Percentiles rank a stretch among this genome's conserved stretches.
phyloP scores from a whole-genome alignment of 352 stramenopile genomes.

The Globisporangium perplexum region DNA sequence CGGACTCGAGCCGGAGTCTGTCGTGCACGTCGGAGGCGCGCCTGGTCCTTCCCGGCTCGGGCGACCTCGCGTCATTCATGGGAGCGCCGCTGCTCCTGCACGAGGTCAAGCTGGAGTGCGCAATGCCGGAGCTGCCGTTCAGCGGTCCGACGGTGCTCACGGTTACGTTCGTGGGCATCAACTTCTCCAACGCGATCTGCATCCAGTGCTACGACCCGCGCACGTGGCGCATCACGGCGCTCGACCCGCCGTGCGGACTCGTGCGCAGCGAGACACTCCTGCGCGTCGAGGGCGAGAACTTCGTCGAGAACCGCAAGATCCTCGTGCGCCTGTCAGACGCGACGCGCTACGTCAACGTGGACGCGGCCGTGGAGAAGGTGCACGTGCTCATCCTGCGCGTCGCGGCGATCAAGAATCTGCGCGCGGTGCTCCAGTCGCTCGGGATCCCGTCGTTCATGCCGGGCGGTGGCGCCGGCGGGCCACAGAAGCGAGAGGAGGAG shows the following conservation, averaged over 20 bases:
- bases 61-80: constrained; percentile 13
- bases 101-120: constrained; percentile 43
- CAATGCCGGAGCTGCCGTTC: constrained; percentile 50
- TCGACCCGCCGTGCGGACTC: constrained; percentile 46
- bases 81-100: background rate
- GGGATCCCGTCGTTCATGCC: constrained; percentile 8
- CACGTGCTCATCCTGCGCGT: constrained; percentile 49
- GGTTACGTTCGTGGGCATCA: constrained; percentile 35
- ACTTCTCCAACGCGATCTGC: constrained; percentile 59
- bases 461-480: background rate
- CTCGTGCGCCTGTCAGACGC: constrained; percentile 44
- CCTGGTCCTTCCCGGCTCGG: constrained; percentile 27
- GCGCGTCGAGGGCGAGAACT: constrained; percentile 48
- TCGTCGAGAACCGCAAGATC: constrained; percentile 68
- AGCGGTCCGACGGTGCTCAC: constrained; percentile 41
- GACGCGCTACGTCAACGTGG: constrained; percentile 29
- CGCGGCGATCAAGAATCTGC: constrained; percentile 40
- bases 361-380: constrained; percentile 32
- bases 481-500: constrained; percentile 33
- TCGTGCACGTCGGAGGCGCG: constrained; percentile 22
- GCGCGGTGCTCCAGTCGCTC: constrained; percentile 25
- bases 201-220: constrained; percentile 71
- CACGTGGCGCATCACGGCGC: constrained; percentile 30
- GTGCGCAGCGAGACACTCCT: constrained; percentile 21
- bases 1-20: constrained; percentile 35